phyloP scores from a whole-genome alignment of 495 filamentous ascomycete species.

The Pyronema domesticum region DNA sequence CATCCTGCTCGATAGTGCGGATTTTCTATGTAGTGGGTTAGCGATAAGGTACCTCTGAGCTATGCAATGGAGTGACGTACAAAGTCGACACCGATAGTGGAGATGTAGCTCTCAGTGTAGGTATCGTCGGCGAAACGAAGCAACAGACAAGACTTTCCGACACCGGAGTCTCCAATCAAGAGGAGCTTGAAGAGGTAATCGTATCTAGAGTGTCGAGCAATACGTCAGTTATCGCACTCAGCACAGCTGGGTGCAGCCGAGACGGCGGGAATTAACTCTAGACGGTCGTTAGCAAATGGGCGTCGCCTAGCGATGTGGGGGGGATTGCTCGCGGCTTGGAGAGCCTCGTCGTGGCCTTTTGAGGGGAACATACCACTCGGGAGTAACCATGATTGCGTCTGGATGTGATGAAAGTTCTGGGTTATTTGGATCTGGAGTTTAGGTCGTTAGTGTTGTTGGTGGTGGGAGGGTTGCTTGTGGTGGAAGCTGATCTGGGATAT shows the following conservation, averaged over 20 bases:
- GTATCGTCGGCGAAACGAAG: slow-evolving; percentile 97
- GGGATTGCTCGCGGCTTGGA: not conserved
- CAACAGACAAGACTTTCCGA: slow-evolving; percentile 97
- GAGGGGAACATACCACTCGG: slow-evolving; percentile 4
- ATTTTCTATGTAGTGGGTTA: slow-evolving; percentile 62
- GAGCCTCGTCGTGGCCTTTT: not conserved
- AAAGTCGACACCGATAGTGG: slow-evolving; percentile 97
- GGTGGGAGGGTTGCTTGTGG: too few species aligned
- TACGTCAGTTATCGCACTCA: not conserved
- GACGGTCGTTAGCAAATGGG: not conserved
- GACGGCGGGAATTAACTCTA: not conserved
- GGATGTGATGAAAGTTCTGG: too few species aligned
- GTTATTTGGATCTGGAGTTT: too few species aligned
- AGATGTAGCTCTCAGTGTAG: slow-evolving; percentile 99
- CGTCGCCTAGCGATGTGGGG: not conserved
- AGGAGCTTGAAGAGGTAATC: slow-evolving; percentile 99
- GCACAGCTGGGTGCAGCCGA: not conserved
- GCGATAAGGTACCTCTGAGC: slow-evolving; percentile 5
- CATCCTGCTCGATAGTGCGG: slow-evolving; percentile 95
- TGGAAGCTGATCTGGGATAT: too few species aligned
- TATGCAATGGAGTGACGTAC: slow-evolving; percentile 36
- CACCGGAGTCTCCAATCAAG: slow-evolving; percentile 98
- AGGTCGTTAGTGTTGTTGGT: too few species aligned
- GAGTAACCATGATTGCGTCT: slow-evolving; percentile 6
- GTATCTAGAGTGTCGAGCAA: slow-evolving; percentile 51